A percentile compares a stretch with the other conserved stretches of the same genome.
These are phyloP conservation scores for Scolecobasidium constrictum DNA, from an alignment of 2,329 filamentous ascomycete species.

Conservation along the genomic window DNA sequence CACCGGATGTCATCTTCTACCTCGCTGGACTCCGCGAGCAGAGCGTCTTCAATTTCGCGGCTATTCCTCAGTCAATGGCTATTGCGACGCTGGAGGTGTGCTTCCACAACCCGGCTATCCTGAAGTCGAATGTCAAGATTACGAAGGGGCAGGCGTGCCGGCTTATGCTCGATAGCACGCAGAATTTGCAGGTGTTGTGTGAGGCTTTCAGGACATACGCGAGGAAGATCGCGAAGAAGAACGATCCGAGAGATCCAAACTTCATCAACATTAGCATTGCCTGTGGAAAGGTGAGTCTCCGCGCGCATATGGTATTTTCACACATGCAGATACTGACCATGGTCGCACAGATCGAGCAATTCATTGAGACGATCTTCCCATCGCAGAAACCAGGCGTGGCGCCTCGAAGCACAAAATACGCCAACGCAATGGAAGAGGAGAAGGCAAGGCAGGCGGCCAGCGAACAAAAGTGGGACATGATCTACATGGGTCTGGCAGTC, in stretches of 20 bases:
- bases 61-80: constrained; percentile 94
- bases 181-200: constrained; percentile 74
- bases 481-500: constrained; percentile 56
- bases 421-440: constrained; percentile 44
- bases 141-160: constrained; percentile 88
- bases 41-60: constrained; percentile 97
- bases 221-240: constrained; percentile 81
- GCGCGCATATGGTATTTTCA: too few relatives aligned
- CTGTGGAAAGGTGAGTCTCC: constrained; percentile 59
- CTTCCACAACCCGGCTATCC: constrained; percentile 83
- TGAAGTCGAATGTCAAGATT: constrained; percentile 87
- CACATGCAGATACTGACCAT: not conserved
- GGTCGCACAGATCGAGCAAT: constrained; percentile 92
- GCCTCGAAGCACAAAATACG: constrained; percentile 13
- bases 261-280: constrained; percentile 85
- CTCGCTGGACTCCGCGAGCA: constrained; percentile 91
- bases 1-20: constrained; percentile 93
- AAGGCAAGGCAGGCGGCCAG: constrained; percentile 41
- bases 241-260: constrained; percentile 84
- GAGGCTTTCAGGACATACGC: constrained; percentile 71
- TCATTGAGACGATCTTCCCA: constrained; percentile 89
- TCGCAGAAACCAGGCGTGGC: constrained; percentile 57
- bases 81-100: constrained; percentile 87
- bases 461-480: constrained; percentile 38
- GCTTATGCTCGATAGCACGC: constrained; percentile 85